Percentiles rank a stretch among this genome's conserved stretches.
phyloP scores from a whole-genome alignment of 2,329 filamentous ascomycete species.

The Colletotrichum chrysophilum region DNA sequence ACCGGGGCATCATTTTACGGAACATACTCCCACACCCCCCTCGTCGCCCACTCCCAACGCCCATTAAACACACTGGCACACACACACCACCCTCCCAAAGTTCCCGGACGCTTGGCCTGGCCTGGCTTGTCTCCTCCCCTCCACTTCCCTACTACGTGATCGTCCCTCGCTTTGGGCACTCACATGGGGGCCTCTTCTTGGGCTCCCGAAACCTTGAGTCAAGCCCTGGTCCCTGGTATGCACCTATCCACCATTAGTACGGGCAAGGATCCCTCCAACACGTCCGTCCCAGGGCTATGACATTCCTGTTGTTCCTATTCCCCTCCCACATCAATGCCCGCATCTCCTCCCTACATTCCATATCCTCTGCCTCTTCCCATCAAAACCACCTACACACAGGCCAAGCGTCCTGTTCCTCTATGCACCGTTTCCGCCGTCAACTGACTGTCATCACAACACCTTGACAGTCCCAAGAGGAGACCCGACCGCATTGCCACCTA shows the following conservation, averaged over 20 bases:
- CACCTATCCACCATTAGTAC: slow-evolving; percentile 21
- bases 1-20: background rate
- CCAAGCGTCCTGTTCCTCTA: background rate
- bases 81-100: background rate
- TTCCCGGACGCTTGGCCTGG: slow-evolving; percentile 16
- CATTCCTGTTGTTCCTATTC: slow-evolving; percentile 21
- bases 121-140: background rate
- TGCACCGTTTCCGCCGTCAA: background rate
- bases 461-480: slow-evolving; percentile 5
- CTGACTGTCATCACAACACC: slow-evolving; percentile 4
- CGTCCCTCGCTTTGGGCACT: slow-evolving; percentile 23
- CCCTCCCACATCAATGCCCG: slow-evolving; percentile 18
- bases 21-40: background rate
- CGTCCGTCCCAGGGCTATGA: slow-evolving; percentile 22
- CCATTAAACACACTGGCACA: background rate
- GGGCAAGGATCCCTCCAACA: slow-evolving; percentile 20
- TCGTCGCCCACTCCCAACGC: background rate
- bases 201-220: slow-evolving; percentile 24
- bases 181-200: slow-evolving; percentile 16
- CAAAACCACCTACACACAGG: slow-evolving; percentile 17
- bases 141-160: slow-evolving; percentile 18
- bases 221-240: slow-evolving; percentile 24
- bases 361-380: slow-evolving; percentile 16
- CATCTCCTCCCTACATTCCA: slow-evolving; percentile 24
- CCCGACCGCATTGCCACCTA: background rate